Evolutionary conservation across 495 filamentous ascomycete genomes (phyloP).

Genomic region (Penicillium psychrofluorescens): DNA sequence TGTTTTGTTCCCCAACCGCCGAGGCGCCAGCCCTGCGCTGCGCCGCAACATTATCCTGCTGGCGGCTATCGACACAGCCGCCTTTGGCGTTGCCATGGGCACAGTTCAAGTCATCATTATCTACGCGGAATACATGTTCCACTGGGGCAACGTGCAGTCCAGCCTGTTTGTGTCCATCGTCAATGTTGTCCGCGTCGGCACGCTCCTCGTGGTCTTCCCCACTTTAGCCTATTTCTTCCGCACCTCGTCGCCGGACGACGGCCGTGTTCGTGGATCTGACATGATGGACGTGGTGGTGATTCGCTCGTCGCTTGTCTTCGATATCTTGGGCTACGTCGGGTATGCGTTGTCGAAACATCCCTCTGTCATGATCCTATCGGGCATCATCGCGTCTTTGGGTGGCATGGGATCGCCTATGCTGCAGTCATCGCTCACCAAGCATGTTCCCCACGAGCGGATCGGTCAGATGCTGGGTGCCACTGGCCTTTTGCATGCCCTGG

Average conservation of each 20-base stretch:
- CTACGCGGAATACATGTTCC: constrained; percentile 72
- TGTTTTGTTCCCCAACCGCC: constrained; percentile 52
- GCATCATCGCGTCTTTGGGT: constrained; percentile 65
- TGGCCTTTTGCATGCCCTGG: constrained; percentile 77
- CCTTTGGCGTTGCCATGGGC: constrained; percentile 79
- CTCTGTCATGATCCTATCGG: constrained; percentile 55
- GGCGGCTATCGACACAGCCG: constrained; percentile 67
- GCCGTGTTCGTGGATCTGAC: constrained; percentile 64
- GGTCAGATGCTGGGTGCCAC: constrained; percentile 82
- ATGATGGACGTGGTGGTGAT: constrained; percentile 69
- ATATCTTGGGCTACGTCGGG: constrained; percentile 67
- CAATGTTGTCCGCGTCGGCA: constrained; percentile 65
- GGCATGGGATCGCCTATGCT: constrained; percentile 79
- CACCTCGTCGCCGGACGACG: constrained; percentile 25
- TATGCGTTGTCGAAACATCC: constrained; percentile 57
- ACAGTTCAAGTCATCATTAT: constrained; percentile 67
- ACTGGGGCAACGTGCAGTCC: constrained; percentile 72
- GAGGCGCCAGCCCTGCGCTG: constrained; percentile 50
- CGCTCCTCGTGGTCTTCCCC: constrained; percentile 69
- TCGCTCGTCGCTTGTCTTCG: constrained; percentile 68
- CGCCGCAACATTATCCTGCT: constrained; percentile 75
- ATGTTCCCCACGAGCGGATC: constrained; percentile 71
- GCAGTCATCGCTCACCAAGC: constrained; percentile 79
- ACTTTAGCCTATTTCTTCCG: constrained; percentile 63
- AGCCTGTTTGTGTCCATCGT: constrained; percentile 70